Evolutionary conservation across 2,329 filamentous ascomycete species (phyloP), one percentile per base, ranked within the genome.

Genomic region (Exutisphaerella laricina): DNA sequence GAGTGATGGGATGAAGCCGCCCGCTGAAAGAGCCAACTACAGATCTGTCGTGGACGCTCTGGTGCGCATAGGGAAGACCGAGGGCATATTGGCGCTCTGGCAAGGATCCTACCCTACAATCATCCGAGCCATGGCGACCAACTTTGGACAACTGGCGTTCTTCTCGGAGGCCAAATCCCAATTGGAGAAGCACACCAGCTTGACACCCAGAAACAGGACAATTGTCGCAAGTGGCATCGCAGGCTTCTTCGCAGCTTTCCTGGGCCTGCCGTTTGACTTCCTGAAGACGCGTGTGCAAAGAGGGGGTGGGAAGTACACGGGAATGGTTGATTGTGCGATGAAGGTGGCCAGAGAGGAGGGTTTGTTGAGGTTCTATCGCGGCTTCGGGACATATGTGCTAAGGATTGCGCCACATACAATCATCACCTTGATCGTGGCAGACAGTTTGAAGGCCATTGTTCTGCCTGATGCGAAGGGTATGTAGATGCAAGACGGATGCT

Each of bases 251-350:
- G 92, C 90, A 17, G 87, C 82, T 53, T 96, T 96, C 77, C 87
- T 97, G 65, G 88, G 83, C 38, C 69, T 98, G 64, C 90, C 92
- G 0, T 97, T 98, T 62, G 90, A 98, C 70, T 97, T 98, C 67
- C 84, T 96, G 70, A 97, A 97, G 82, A 97, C 92, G 14, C 77
- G 90, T 39, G 66, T 97, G 66, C 90, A 97, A 73, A 94, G 94
- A 73, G 89, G 89, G 29, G 80, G 80, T 59, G 57, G 90, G 43
- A 88, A 87, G 5, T 97, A 97, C 68, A 84, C 79, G 57, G 80
- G 87, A 54, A 88, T 96, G 79, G 66, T 78, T 22, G 86, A 97
- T 65, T 96, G 90, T 69, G 94, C 94, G 58, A 70, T 73, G 61
- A 94, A 94, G 70, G 90, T 96, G 14, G 79, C 85, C 16, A 80